A percentile compares a stretch with the other conserved stretches of the same genome.
Evolutionary conservation across 495 filamentous ascomycete species (phyloP).

Genomic region (Bacidia gigantensis): DNA sequence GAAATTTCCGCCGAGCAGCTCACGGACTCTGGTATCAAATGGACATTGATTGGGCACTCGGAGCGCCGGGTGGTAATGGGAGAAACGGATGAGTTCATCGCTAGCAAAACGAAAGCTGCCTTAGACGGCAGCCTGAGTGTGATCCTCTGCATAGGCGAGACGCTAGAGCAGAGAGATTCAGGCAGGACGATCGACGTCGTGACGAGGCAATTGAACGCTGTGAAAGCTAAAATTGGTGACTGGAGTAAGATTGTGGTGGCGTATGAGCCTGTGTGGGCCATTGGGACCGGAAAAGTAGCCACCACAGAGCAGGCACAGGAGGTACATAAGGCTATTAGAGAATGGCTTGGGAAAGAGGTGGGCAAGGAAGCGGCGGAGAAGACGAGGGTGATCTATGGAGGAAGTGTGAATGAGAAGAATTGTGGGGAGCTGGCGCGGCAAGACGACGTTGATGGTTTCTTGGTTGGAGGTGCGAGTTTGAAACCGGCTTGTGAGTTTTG

Average conservation of each 20-base stretch:
- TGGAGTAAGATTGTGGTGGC: conserved; percentile 93
- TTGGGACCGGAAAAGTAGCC: conserved; percentile 95
- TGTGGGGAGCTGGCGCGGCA: conserved; percentile 82
- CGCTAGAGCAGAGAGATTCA: conserved; percentile 78
- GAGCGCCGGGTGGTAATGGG: conserved; percentile 79
- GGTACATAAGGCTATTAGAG: conserved; percentile 81
- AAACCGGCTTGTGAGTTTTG: conserved; percentile 83
- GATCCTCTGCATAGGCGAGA: conserved; percentile 94
- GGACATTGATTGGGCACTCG: conserved; percentile 84
- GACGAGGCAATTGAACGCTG: conserved; percentile 59
- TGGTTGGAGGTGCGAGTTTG: conserved; percentile 94
- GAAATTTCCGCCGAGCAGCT: conserved; percentile 89
- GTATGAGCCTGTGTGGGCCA: conserved; percentile 99
- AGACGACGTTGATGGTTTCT: conserved; percentile 92
- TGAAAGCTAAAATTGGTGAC: conserved; percentile 55
- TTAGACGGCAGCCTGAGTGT: conserved; percentile 76
- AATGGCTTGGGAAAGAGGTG: conserved; percentile 68
- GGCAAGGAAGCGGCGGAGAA: conserved; percentile 55
- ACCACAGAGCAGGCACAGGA: conserved; percentile 89
- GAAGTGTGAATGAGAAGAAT: conserved; percentile 96
- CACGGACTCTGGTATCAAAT: conserved; percentile 71
- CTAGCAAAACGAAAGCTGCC: conserved; percentile 83
- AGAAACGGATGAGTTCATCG: conserved; percentile 75
- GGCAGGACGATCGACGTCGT: conserved; percentile 84
- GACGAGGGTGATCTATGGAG: conserved; percentile 89